A percentile compares a stretch with the other conserved stretches of the same genome.
Evolutionary conservation across 129 eudicot species (phyloP).

Genomic region (Lactuca saligna): DNA sequence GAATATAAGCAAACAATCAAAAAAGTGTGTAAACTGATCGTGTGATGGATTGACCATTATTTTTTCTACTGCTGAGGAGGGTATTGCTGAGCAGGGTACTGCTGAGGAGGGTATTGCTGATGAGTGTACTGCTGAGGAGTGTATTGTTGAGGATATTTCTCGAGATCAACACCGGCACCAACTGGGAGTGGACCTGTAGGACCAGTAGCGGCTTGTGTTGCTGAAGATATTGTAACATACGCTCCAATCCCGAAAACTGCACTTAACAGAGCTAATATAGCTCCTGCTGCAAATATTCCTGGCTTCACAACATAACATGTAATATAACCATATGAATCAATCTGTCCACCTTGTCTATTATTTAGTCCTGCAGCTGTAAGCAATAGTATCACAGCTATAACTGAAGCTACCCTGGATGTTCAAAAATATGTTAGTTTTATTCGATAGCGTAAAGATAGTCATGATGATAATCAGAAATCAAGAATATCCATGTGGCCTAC

Average conservation of each 20-base stretch:
- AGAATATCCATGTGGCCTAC: background rate
- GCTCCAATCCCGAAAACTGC: slow-evolving; percentile 22
- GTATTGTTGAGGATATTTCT: slow-evolving; percentile 23
- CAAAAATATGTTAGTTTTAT: background rate
- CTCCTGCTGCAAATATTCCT: slow-evolving; percentile 40
- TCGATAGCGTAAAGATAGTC: background rate
- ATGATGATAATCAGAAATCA: background rate
- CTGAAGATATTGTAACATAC: slow-evolving; percentile 15
- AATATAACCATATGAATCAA: slow-evolving; percentile 11
- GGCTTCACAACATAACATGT: slow-evolving; percentile 33
- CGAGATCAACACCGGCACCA: slow-evolving; percentile 13
- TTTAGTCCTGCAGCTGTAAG: slow-evolving; percentile 27
- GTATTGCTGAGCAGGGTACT: background rate
- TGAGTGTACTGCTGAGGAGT: slow-evolving; percentile 22
- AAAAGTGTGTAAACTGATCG: no score
- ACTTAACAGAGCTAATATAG: slow-evolving; percentile 34
- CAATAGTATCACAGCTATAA: slow-evolving; percentile 21
- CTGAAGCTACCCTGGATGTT: slow-evolving; percentile 33
- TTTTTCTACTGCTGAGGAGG: background rate
- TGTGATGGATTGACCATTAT: no score
- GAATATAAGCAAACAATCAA: no score
- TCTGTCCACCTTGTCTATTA: slow-evolving; percentile 18
- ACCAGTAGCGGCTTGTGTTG: slow-evolving; percentile 11
- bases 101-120: slow-evolving; percentile 14
- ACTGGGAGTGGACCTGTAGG: background rate